Conservation (phyloP, 2,329 filamentous ascomycete genomes). For the Calonectria crousiana region DNA sequence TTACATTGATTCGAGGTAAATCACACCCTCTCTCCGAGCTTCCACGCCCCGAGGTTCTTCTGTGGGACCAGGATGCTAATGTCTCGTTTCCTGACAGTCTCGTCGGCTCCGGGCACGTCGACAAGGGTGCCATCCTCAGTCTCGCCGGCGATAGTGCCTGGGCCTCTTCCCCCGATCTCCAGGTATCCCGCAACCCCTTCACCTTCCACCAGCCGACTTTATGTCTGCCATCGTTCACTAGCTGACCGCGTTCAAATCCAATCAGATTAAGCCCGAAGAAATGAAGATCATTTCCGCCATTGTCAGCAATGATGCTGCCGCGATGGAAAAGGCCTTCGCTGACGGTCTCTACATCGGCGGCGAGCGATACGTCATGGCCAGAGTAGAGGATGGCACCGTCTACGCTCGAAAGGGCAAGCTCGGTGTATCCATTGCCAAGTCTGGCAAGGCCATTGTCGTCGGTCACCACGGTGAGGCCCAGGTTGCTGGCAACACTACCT, state of each 20-base stretch:
- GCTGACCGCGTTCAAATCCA: slow-evolving; percentile 24
- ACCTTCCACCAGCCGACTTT: slow-evolving; percentile 1
- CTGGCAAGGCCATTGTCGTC: slow-evolving; percentile 88
- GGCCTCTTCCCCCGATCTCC: slow-evolving; percentile 78
- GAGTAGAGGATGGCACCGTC: slow-evolving; percentile 80
- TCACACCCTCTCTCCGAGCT: slow-evolving; percentile 13
- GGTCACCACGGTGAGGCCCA: slow-evolving; percentile 84
- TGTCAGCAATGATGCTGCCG: slow-evolving; percentile 58
- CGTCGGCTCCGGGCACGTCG: slow-evolving; percentile 81
- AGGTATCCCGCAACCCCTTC: slow-evolving; percentile 62
- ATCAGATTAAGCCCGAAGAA: slow-evolving; percentile 62
- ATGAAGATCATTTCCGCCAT: slow-evolving; percentile 69
- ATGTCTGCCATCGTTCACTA: not conserved
- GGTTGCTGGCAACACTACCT: slow-evolving; percentile 80
- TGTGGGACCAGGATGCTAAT: slow-evolving; percentile 35
- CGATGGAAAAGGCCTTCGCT: slow-evolving; percentile 74
- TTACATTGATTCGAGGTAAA: slow-evolving; percentile 66
- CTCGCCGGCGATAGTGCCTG: slow-evolving; percentile 83
- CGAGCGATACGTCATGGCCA: slow-evolving; percentile 82
- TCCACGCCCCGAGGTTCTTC: not conserved
- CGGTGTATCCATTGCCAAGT: slow-evolving; percentile 87
- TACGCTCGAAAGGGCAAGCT: slow-evolving; percentile 87
- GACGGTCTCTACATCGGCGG: slow-evolving; percentile 82
- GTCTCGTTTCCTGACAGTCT: slow-evolving; percentile 67
- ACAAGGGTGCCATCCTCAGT: slow-evolving; percentile 89